phyloP scores from a whole-genome alignment of 441 rosid genomes.

The Bruguiera hainesii region DNA sequence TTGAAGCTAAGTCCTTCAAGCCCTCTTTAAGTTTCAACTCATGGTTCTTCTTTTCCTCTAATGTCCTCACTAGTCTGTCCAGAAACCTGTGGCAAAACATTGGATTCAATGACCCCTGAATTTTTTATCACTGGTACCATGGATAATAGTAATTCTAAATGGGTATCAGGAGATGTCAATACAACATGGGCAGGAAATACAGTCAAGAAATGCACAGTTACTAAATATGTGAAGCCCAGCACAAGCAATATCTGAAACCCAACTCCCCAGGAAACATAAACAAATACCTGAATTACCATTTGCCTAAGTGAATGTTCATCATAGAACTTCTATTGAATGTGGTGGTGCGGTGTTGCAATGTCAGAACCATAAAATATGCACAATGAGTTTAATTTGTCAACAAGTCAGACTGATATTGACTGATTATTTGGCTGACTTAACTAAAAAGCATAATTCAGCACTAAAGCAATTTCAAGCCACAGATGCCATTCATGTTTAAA shows the following conservation, averaged over 20 bases:
- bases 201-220: not conserved
- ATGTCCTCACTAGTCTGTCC: slow-evolving; percentile 73
- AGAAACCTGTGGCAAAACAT: slow-evolving; percentile 57
- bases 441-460: not conserved
- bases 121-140: no score
- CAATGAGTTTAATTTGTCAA: not conserved
- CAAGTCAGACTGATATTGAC: slow-evolving; percentile 1
- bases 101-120: not conserved
- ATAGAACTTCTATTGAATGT: not conserved
- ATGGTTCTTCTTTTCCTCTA: slow-evolving; percentile 89
- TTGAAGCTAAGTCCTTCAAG: slow-evolving; percentile 69
- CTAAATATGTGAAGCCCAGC: not conserved
- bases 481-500: not conserved
- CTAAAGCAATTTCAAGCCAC: not conserved
- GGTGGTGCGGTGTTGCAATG: not conserved
- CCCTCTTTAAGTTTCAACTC: slow-evolving; percentile 80
- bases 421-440: no score
- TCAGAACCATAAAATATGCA: not conserved
- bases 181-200: no score
- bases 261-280: not conserved
- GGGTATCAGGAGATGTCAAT: no score
- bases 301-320: not conserved
- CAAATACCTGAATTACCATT: no score
- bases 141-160: no score
- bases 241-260: not conserved